Base-by-base conservation (phyloP, 352 stramenopile species). In the Phytopythium cucurbitacearum region DNA sequence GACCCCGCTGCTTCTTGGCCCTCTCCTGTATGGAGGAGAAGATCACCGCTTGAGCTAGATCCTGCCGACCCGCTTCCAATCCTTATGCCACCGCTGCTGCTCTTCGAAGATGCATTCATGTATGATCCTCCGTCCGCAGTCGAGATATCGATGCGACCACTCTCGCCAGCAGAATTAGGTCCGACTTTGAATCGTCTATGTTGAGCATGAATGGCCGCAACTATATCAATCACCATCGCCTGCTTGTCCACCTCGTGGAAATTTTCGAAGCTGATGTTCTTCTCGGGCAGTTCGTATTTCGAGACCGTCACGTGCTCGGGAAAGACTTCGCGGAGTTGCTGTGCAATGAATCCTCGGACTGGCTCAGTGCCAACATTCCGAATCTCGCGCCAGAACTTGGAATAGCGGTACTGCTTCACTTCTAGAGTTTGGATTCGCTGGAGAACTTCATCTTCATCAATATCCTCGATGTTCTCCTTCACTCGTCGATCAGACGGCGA, bases 211-310 rank as follows among this genome's bases (percentile, higher is more conserved):
- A 98, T 73, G 33, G 89, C 90, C 40, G 80, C 84, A 40, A 98
- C 64, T 6, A 97, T 55, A 65, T 98, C 94, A 40, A 98, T 83
- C 4, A 87, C 79, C 6, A 98, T 87, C 21, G 76, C 73, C 44
- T 96, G 85, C 57, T 98, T 98, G 71, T 98, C 91, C 35, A 98
- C 89, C 78, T 98, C 87, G 53, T 96, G 80, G 58, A 98, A 98
- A 43, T 96, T 59, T 39, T 95, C 69, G 35, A 97, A 77, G 7
- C 70, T 83, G 53, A 97, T 94, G 42, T 89, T 85, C 57, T 96
- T 94, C 52, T 97, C 89, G 0, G 76, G 80, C 10, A 98, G 51
- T 21, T 74, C 53, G 53, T 91, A 94, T n/a, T 90, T 82, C 32
- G 91, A 79, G 13, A 95, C 65, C 41, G 85, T 81, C 35, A 98